Evolutionary conservation across 2,329 filamentous ascomycete genomes (phyloP).

Genomic region (Triangularia verruculosa): DNA sequence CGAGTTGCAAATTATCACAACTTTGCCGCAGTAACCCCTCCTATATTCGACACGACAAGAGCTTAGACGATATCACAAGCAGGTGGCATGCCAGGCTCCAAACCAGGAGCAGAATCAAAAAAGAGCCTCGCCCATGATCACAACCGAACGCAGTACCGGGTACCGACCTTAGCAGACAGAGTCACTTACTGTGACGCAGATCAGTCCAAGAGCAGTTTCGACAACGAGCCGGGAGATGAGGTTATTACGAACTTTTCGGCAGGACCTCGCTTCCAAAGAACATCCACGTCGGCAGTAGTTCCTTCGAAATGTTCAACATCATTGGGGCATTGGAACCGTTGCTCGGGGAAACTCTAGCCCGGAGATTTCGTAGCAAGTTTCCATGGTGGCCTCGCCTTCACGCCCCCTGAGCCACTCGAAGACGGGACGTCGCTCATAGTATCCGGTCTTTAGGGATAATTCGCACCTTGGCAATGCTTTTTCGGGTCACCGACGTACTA

Average conservation of each 20-base stretch:
- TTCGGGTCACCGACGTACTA: constrained; percentile 9
- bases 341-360: not conserved
- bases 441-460: not conserved
- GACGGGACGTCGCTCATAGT: constrained; percentile 2
- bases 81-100: not conserved
- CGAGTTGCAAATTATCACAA: not conserved
- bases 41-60: not conserved
- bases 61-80: not conserved
- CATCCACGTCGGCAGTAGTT: not conserved
- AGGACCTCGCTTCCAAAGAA: not conserved
- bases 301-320: not conserved
- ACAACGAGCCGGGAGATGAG: not conserved
- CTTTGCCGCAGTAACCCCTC: not conserved
- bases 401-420: not conserved
- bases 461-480: constrained; percentile 4
- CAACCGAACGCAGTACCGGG: not conserved
- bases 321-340: not conserved
- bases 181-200: not conserved
- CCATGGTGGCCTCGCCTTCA: not conserved
- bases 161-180: not conserved
- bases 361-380: constrained; percentile 1
- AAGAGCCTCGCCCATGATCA: not conserved
- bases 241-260: not conserved
- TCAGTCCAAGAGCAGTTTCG: not conserved
- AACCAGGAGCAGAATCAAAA: not conserved